Conservation (phyloP, 2,329 filamentous ascomycete genomes). For the Claviceps sorghi region DNA sequence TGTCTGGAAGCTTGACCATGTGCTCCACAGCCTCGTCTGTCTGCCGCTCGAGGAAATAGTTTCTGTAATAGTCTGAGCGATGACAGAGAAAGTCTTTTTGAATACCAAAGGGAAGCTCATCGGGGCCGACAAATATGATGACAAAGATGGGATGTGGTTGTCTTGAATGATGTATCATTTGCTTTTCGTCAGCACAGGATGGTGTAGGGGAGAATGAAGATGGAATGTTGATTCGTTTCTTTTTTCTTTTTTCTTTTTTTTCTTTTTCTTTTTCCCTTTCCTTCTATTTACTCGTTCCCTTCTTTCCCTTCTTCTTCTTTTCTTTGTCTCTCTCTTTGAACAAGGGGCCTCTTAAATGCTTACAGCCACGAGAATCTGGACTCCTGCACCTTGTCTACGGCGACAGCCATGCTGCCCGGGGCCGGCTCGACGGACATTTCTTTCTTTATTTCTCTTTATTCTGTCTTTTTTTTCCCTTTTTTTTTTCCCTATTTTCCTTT, state of each 20-base stretch:
- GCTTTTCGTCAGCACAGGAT: background rate
- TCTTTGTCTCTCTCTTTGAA: background rate
- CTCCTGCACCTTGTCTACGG: background rate
- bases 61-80: slow-evolving; percentile 33
- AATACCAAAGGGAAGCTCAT: slow-evolving; percentile 40
- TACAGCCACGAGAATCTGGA: slow-evolving; percentile 25
- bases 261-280: no score
- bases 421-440: slow-evolving; percentile 6
- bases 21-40: slow-evolving; percentile 30
- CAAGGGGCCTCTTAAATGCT: slow-evolving; percentile 4
- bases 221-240: background rate
- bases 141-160: slow-evolving; percentile 42
- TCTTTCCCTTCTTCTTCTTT: background rate
- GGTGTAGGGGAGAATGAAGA: background rate
- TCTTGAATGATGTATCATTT: slow-evolving; percentile 9
- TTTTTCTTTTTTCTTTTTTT: background rate
- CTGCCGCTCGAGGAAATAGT: slow-evolving; percentile 25
- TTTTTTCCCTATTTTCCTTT: background rate
- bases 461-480: background rate
- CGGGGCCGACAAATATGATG: slow-evolving; percentile 37
- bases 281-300: no score
- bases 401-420: slow-evolving; percentile 4
- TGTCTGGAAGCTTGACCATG: slow-evolving; percentile 34
- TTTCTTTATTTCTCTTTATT: background rate
- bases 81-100: slow-evolving; percentile 44